Evolutionary conservation across 2,329 filamentous ascomycete species (phyloP).

Genomic region (Monosporascus cannonballus): DNA sequence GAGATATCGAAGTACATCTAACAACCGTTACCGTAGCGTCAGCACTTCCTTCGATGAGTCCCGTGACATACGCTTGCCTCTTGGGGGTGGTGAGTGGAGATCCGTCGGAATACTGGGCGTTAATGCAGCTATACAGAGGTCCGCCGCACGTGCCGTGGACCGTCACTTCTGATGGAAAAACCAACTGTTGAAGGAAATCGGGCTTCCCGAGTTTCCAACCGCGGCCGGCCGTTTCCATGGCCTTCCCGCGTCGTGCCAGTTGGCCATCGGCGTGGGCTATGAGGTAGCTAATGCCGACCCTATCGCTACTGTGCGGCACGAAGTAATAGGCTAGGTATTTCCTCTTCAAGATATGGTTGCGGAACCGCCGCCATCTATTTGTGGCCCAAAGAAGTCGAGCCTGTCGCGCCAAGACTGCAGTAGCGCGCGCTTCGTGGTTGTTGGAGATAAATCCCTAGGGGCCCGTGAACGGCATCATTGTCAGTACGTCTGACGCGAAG

Average conservation of each 20-base stretch:
- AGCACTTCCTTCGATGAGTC: conserved; percentile 8
- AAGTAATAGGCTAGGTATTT: conserved; percentile 14
- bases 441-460: conserved; percentile 33
- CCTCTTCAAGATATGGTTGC: conserved; percentile 22
- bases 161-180: too few relatives aligned
- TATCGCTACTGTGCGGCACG: conserved; percentile 23
- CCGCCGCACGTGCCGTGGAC: neutral
- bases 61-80: conserved; percentile 19
- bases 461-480: conserved; percentile 29
- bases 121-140: conserved; percentile 11
- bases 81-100: conserved; percentile 22
- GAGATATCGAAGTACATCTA: conserved; percentile 4
- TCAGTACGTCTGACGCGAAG: conserved; percentile 36
- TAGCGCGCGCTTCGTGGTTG: conserved; percentile 30
- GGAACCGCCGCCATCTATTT: conserved; percentile 27
- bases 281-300: conserved; percentile 30
- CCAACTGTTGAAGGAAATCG: conserved; percentile 28
- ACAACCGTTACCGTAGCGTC: conserved; percentile 6
- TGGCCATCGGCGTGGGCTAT: conserved; percentile 29
- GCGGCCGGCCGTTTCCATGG: conserved; percentile 5
- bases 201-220: conserved; percentile 12
- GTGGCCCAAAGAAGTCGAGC: conserved; percentile 29
- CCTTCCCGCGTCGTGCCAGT: conserved; percentile 21
- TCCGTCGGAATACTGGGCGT: conserved; percentile 23
- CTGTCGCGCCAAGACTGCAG: conserved; percentile 30